phyloP scores from a whole-genome alignment of 2,329 filamentous ascomycete genomes.

The Epichloe bromicola region DNA sequence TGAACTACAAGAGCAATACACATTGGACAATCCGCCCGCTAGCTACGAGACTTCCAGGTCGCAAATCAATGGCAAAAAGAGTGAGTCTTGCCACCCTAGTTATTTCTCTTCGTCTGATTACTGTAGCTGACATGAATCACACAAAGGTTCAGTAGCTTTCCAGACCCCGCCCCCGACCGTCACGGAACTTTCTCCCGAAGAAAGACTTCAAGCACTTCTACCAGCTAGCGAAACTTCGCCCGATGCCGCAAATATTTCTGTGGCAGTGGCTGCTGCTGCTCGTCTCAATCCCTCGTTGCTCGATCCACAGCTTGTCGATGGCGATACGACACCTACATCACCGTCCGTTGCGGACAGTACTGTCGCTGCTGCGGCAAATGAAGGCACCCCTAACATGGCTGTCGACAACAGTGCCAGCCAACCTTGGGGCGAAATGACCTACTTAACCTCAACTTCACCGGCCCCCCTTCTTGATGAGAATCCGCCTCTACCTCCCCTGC shows the following conservation, averaged over 20 bases:
- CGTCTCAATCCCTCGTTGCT: constrained; percentile 41
- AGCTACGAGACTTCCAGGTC: constrained; percentile 28
- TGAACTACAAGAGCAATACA: constrained; percentile 46
- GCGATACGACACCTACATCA: constrained; percentile 18
- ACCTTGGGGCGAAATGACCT: constrained; percentile 42
- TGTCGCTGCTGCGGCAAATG: constrained; percentile 11
- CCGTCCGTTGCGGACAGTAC: constrained; percentile 12
- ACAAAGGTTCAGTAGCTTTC: constrained; percentile 7
- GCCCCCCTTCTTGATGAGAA: constrained; percentile 18
- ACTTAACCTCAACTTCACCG: constrained; percentile 26
- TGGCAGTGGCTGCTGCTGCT: constrained; percentile 43
- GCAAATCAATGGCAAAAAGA: constrained; percentile 12
- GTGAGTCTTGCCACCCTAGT: constrained; percentile 12
- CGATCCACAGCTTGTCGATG: constrained; percentile 34
- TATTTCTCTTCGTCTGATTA: neutral
- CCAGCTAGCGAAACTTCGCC: constrained; percentile 23
- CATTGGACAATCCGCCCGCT: constrained; percentile 40
- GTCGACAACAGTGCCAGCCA: constrained; percentile 19
- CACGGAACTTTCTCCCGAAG: constrained; percentile 30
- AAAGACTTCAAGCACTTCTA: constrained; percentile 36
- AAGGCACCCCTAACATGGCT: constrained; percentile 10
- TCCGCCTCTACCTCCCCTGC: constrained; percentile 17
- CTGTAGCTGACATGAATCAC: neutral
- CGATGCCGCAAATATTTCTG: constrained; percentile 37
- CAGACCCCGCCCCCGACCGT: constrained; percentile 15